A percentile compares a stretch with the other conserved stretches of the same genome.
Conservation (phyloP, 257 asterid genomes). For the Paraleonurus japonicus region DNA sequence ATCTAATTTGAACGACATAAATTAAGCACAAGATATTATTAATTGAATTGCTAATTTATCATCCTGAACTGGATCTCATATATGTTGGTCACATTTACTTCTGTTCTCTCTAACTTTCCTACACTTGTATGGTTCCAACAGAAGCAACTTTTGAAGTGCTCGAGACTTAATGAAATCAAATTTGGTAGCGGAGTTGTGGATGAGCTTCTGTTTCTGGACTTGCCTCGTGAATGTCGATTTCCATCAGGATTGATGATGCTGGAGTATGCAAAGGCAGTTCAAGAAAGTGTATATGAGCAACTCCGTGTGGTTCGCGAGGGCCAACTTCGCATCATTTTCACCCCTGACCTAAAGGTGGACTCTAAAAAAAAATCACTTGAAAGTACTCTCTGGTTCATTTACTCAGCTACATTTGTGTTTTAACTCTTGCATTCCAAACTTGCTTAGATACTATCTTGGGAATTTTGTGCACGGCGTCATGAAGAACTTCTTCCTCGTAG, state of each 20-base stretch:
- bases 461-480: conserved; percentile 92
- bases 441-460: conserved; percentile 85
- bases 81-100: background rate
- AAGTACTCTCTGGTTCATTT: conserved; percentile 11
- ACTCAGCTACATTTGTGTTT: conserved; percentile 8
- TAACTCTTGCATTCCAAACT: conserved; percentile 17
- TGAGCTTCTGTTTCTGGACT: conserved; percentile 91
- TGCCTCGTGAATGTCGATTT: conserved; percentile 88
- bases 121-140: conserved; percentile 34
- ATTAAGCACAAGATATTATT: background rate
- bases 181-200: conserved; percentile 87
- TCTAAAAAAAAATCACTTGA: background rate
- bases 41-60: background rate
- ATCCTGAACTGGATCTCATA: background rate
- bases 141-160: conserved; percentile 99
- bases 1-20: background rate
- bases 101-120: conserved; percentile 1
- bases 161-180: conserved; percentile 94
- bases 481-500: conserved; percentile 97
- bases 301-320: conserved; percentile 98
- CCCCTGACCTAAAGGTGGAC: conserved; percentile 87
- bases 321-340: conserved; percentile 84
- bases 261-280: conserved; percentile 92
- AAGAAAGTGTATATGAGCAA: conserved; percentile 92
- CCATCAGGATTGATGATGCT: conserved; percentile 94